A percentile compares a stretch with the other conserved stretches of the same genome.
Evolutionary conservation across 495 filamentous ascomycete species (phyloP).

Genomic region (Bryoglossum gracile): DNA sequence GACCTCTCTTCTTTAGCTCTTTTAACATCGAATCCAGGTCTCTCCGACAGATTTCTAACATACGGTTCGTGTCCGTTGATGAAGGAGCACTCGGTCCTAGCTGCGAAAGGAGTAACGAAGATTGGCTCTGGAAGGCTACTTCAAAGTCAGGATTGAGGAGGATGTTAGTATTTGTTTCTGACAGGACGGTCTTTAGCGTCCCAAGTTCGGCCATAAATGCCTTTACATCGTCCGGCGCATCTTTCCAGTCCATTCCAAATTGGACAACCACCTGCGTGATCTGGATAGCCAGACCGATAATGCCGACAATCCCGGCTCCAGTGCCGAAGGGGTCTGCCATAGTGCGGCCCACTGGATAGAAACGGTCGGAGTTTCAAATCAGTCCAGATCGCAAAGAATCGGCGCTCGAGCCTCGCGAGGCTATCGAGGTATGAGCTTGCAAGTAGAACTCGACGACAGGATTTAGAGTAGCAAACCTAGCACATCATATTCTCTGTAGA

Average conservation of each 20-base stretch:
- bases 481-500: slow-evolving; percentile 1
- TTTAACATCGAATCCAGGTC: slow-evolving; percentile 10
- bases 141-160: slow-evolving; percentile 17
- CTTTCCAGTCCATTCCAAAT: slow-evolving; percentile 25
- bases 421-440: slow-evolving; percentile 2
- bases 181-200: slow-evolving; percentile 23
- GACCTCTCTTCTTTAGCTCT: slow-evolving; percentile 16
- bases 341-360: not conserved
- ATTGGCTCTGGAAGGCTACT: slow-evolving; percentile 18
- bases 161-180: slow-evolving; percentile 22
- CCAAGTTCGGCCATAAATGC: slow-evolving; percentile 22
- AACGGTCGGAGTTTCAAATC: slow-evolving; percentile 5
- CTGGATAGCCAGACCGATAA: slow-evolving; percentile 23
- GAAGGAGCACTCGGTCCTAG: slow-evolving; percentile 12
- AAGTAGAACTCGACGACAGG: not conserved
- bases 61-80: slow-evolving; percentile 4
- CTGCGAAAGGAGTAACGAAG: slow-evolving; percentile 19
- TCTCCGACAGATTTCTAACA: slow-evolving; percentile 12
- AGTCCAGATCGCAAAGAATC: slow-evolving; percentile 8
- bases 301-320: slow-evolving; percentile 18
- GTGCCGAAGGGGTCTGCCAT: slow-evolving; percentile 22
- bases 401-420: slow-evolving; percentile 4
- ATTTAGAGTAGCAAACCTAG: slow-evolving; percentile 1
- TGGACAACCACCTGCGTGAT: slow-evolving; percentile 19
- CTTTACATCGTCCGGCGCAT: slow-evolving; percentile 24